Conservation (phyloP, 2,329 filamentous ascomycete species). For the Hymenoscyphus infarciens region DNA sequence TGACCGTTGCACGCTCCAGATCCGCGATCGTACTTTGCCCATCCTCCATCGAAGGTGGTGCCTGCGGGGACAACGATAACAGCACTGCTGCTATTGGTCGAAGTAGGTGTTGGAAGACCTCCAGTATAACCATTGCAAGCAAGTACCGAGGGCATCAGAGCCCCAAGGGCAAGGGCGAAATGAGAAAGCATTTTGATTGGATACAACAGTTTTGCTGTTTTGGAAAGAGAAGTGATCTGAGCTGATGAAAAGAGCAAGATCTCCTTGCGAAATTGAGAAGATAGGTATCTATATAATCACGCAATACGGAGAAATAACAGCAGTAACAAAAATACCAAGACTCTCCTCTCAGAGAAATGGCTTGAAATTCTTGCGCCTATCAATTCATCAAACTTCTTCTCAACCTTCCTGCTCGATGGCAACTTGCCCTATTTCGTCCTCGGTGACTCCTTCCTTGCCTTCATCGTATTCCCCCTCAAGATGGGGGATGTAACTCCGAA, state of each 20-base stretch:
- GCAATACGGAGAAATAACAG: neutral
- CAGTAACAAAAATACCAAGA: neutral
- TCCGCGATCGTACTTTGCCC: neutral
- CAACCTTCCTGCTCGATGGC: neutral
- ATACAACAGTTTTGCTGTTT: neutral
- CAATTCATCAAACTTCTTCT: neutral
- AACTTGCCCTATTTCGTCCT: neutral
- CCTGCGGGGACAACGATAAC: neutral
- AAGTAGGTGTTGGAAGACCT: neutral
- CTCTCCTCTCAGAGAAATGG: neutral
- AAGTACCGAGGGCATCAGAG: neutral
- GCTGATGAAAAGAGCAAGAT: neutral
- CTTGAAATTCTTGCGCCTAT: neutral
- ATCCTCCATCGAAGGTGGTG: neutral
- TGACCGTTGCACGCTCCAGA: neutral
- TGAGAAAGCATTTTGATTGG: neutral
- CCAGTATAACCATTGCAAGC: neutral
- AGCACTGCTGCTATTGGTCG: neutral
- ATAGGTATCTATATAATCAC: neutral
- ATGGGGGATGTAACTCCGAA: neutral
- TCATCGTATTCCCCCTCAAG: neutral
- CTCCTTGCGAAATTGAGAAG: neutral
- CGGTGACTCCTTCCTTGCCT: neutral
- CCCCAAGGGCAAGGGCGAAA: neutral
- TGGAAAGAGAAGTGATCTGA: neutral